Evolutionary conservation across 108 stramenopile species (phyloP).

Genomic region (Cylindrotheca fusiformis): DNA sequence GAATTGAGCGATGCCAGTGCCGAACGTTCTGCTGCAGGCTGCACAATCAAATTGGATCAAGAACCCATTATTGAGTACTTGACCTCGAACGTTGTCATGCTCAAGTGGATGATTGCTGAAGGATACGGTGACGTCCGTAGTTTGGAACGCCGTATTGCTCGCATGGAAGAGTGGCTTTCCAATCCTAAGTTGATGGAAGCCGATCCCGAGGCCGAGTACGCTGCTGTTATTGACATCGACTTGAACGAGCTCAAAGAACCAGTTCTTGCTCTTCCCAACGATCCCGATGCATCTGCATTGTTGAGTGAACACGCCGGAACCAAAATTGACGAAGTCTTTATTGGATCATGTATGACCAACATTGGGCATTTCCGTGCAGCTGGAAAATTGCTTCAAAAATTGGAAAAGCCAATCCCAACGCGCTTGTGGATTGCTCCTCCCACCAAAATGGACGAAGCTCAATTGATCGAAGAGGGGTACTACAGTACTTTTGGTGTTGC

Average conservation of each 20-base stretch:
- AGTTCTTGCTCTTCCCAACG: conserved; percentile 91
- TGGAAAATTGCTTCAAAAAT: conserved; percentile 81
- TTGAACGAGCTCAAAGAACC: conserved; percentile 94
- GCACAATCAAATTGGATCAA: conserved; percentile 92
- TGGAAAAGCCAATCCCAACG: conserved; percentile 75
- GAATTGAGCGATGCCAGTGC: conserved; percentile 92
- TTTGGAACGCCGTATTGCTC: conserved; percentile 90
- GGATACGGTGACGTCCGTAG: conserved; percentile 94
- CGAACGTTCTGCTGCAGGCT: conserved; percentile 94
- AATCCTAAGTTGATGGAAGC: conserved; percentile 89
- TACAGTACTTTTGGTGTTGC: conserved; percentile 92
- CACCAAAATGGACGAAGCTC: conserved; percentile 97
- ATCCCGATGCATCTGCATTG: conserved; percentile 90
- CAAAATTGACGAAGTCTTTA: conserved; percentile 95
- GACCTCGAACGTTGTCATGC: conserved; percentile 90
- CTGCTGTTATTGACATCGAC: conserved; percentile 90
- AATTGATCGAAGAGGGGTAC: conserved; percentile 94
- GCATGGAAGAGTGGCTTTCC: conserved; percentile 93
- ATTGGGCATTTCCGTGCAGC: conserved; percentile 98
- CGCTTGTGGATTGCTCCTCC: conserved; percentile 94
- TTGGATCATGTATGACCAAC: conserved; percentile 97
- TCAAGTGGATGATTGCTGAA: conserved; percentile 97
- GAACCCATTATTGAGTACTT: conserved; percentile 95
- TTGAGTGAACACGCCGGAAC: conserved; percentile 84
- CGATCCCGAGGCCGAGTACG: conserved; percentile 87